Evolutionary conservation across 2,329 filamentous ascomycete species (phyloP).

Genomic region (Aspergillus sp.): DNA sequence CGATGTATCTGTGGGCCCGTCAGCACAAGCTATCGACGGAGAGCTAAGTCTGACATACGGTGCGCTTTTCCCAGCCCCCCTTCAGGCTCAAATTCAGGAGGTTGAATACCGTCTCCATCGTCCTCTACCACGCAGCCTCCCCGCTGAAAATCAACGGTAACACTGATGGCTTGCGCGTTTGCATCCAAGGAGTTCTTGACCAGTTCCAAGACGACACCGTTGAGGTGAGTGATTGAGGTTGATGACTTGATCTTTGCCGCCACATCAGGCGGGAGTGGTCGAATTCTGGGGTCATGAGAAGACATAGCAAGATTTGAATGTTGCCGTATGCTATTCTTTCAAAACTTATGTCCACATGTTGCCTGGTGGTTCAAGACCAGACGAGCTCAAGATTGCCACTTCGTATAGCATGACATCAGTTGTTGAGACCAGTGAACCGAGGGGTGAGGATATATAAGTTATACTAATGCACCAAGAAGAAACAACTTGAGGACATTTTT

Average conservation of each 20-base stretch:
- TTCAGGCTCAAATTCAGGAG: conserved; percentile 63
- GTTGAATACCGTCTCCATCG: conserved; percentile 72
- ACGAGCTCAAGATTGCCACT: neutral
- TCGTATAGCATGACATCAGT: neutral
- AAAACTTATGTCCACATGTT: neutral
- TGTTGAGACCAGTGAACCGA: too few species aligned
- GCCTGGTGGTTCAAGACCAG: neutral
- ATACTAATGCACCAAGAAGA: too few species aligned
- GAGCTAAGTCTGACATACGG: conserved; percentile 44
- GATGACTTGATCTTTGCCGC: conserved; percentile 81
- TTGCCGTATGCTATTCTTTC: neutral
- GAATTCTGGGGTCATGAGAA: conserved; percentile 45
- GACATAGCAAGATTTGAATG: conserved; percentile 16
- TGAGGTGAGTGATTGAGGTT: conserved; percentile 69
- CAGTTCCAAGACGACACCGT: conserved; percentile 65
- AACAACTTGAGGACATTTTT: too few species aligned
- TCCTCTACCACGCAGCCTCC: conserved; percentile 80
- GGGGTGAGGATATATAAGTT: too few species aligned
- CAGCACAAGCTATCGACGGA: neutral
- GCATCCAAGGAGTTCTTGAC: conserved; percentile 84
- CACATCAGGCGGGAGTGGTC: conserved; percentile 64
- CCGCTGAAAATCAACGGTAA: conserved; percentile 68
- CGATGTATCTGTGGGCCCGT: conserved; percentile 66
- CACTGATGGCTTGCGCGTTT: conserved; percentile 60
- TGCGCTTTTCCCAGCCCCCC: conserved; percentile 71